These are phyloP conservation scores for Mycena leptocephala DNA, from an alignment of 768 basidiomycete species.

Conservation along the genomic window DNA sequence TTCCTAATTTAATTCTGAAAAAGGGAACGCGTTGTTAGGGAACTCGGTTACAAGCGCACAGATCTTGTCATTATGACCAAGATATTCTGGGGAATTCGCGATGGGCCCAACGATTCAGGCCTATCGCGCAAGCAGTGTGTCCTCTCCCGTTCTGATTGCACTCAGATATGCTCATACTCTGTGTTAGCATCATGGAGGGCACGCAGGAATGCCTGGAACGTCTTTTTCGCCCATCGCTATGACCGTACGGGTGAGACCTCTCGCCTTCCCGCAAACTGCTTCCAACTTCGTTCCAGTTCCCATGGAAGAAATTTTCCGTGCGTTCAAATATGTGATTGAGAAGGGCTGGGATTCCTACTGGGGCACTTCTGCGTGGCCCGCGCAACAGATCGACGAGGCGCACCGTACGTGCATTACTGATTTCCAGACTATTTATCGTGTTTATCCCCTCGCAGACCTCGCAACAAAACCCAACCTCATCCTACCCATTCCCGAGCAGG, in stretches of 20 bases:
- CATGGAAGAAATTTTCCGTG: conserved; percentile 85
- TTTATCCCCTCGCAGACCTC: too few relatives aligned
- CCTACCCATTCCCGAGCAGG: too few relatives aligned
- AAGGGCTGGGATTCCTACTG: conserved; percentile 83
- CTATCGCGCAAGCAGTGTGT: conserved; percentile 80
- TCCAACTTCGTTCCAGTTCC: too few relatives aligned
- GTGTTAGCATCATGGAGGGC: conserved; percentile 80
- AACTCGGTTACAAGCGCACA: conserved; percentile 79
- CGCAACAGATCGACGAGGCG: too few relatives aligned
- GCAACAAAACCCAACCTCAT: too few relatives aligned
- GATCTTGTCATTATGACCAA: too few relatives aligned
- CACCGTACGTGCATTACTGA: too few relatives aligned
- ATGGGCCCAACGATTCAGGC: too few relatives aligned
- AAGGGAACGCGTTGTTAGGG: conserved; percentile 82
- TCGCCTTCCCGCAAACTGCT: neutral
- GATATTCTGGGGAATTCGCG: too few relatives aligned
- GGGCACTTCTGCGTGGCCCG: conserved; percentile 83
- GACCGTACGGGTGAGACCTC: conserved; percentile 66
- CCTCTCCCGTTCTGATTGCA: neutral
- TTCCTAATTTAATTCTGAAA: neutral
- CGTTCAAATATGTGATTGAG: conserved; percentile 86
- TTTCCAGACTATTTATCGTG: too few relatives aligned
- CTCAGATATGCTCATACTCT: neutral
- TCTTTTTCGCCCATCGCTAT: conserved; percentile 77
- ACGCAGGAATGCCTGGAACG: conserved; percentile 76